phyloP scores from a whole-genome alignment of 805 yeast genomes.

The Helenozyma baotianmanensis region DNA sequence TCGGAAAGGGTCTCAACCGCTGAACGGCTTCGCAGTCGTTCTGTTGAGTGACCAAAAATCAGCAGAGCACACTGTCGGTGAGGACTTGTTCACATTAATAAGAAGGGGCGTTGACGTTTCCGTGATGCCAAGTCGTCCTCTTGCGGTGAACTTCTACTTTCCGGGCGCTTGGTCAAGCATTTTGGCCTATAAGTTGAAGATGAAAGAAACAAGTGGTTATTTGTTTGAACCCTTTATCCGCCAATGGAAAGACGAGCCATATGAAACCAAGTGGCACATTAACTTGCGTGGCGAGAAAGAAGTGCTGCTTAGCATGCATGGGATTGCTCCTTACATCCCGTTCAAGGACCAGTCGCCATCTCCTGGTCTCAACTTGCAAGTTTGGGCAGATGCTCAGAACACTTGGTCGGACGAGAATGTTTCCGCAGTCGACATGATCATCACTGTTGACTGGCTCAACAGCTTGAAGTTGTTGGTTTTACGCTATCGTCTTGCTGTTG shows the following conservation, averaged over 20 bases:
- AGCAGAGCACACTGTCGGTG: constrained; percentile 20
- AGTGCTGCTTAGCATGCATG: constrained; percentile 43
- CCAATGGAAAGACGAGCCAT: constrained; percentile 60
- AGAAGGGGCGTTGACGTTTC: constrained; percentile 35
- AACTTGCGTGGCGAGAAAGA: constrained; percentile 36
- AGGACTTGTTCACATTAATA: constrained; percentile 34
- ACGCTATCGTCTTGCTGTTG: constrained; percentile 71
- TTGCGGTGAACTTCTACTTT: constrained; percentile 45
- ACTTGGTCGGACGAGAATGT: constrained; percentile 16
- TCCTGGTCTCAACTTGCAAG: constrained; percentile 24
- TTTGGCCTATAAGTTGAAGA: constrained; percentile 44
- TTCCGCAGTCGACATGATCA: constrained; percentile 31
- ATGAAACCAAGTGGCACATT: constrained; percentile 78
- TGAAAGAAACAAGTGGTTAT: constrained; percentile 13
- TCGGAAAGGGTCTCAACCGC: constrained; percentile 25
- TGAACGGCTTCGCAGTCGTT: constrained; percentile 32
- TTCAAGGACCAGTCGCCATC: constrained; percentile 22
- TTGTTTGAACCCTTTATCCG: constrained; percentile 59
- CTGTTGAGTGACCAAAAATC: constrained; percentile 24
- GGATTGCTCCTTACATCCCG: constrained; percentile 69
- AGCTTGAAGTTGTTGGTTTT: constrained; percentile 68
- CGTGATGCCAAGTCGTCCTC: constrained; percentile 40
- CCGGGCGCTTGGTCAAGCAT: constrained; percentile 60
- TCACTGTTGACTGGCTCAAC: constrained; percentile 49
- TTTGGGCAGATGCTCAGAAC: constrained; percentile 42